A percentile compares a stretch with the other conserved stretches of the same genome.
phyloP scores from a whole-genome alignment of 768 basidiomycete genomes.

The Lactarius evosmus region DNA sequence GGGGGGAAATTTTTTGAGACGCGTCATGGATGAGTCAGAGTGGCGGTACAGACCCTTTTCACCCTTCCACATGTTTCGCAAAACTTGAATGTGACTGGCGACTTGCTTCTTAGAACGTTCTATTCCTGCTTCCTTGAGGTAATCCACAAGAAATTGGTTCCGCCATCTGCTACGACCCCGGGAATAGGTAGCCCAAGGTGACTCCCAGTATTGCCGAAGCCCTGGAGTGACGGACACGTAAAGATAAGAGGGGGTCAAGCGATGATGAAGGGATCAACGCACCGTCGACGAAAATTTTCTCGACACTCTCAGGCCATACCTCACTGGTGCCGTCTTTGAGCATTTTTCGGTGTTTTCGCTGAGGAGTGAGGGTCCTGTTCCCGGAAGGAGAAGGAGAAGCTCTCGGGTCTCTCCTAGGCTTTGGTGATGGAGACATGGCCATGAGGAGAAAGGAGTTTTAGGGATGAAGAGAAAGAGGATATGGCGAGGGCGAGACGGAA shows the following conservation, averaged over 20 bases:
- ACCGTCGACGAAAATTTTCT: constrained; percentile 77
- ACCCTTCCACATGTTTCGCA: constrained; percentile 87
- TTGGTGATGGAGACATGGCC: constrained; percentile 30
- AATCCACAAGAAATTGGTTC: constrained; percentile 83
- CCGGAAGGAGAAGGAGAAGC: constrained; percentile 30
- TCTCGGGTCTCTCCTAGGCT: constrained; percentile 28
- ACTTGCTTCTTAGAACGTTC: constrained; percentile 82
- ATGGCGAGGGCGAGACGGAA: background rate
- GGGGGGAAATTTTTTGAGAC: constrained; percentile 26
- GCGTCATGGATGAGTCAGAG: constrained; percentile 2
- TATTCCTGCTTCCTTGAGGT: constrained; percentile 66
- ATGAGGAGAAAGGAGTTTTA: constrained; percentile 24
- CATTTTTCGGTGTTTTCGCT: constrained; percentile 80
- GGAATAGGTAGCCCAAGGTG: constrained; percentile 76
- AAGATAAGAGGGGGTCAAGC: constrained; percentile 5
- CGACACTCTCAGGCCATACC: constrained; percentile 80
- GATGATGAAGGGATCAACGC: constrained; percentile 14
- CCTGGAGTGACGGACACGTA: constrained; percentile 40
- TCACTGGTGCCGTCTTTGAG: constrained; percentile 76
- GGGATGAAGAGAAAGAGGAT: constrained; percentile 18
- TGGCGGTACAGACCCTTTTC: constrained; percentile 53
- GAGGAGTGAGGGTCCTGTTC: constrained; percentile 56
- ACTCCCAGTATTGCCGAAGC: constrained; percentile 74
- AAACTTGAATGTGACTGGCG: constrained; percentile 83
- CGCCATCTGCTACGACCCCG: constrained; percentile 78